These are phyloP conservation scores for Sugiyamaella pinicola DNA, from an alignment of 1,139 yeast genomes.

Conservation along the genomic window DNA sequence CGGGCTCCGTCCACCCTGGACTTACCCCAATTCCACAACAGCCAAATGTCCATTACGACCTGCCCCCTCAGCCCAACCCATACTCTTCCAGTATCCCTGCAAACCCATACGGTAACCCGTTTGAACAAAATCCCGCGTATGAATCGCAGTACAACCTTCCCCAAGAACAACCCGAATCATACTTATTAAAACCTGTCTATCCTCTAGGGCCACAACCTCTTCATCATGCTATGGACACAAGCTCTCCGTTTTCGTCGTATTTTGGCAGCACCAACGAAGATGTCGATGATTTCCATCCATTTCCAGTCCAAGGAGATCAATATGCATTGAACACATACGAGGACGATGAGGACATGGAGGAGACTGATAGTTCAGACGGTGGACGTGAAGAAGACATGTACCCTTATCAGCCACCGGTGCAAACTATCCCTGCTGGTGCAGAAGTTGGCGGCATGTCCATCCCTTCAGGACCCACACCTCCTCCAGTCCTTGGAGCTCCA, in stretches of 20 bases:
- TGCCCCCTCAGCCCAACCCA: constrained; percentile 5
- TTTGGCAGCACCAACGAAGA: constrained; percentile 31
- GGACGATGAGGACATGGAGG: constrained; percentile 34
- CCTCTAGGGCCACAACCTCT: constrained; percentile 25
- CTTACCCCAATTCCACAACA: not conserved
- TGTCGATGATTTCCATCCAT: constrained; percentile 39
- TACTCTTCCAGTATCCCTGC: not conserved
- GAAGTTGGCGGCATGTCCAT: constrained; percentile 14
- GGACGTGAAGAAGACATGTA: constrained; percentile 23
- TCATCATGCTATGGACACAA: constrained; percentile 26
- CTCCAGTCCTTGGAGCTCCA: constrained; percentile 15
- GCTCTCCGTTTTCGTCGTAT: constrained; percentile 25
- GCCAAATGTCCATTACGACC: constrained; percentile 6
- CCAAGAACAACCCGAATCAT: constrained; percentile 29
- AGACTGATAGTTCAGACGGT: constrained; percentile 26
- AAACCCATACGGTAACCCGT: constrained; percentile 9
- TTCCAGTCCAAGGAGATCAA: constrained; percentile 45
- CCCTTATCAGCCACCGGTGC: constrained; percentile 27
- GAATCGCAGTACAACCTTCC: constrained; percentile 15
- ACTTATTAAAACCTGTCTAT: constrained; percentile 28
- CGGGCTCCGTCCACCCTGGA: not conserved
- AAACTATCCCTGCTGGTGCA: constrained; percentile 11
- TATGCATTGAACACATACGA: constrained; percentile 45
- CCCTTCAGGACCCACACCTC: constrained; percentile 19
- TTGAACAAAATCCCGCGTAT: constrained; percentile 9